Base-by-base conservation (phyloP, 164 flowering plant genomes). In the Cinnamomum micranthum region DNA sequence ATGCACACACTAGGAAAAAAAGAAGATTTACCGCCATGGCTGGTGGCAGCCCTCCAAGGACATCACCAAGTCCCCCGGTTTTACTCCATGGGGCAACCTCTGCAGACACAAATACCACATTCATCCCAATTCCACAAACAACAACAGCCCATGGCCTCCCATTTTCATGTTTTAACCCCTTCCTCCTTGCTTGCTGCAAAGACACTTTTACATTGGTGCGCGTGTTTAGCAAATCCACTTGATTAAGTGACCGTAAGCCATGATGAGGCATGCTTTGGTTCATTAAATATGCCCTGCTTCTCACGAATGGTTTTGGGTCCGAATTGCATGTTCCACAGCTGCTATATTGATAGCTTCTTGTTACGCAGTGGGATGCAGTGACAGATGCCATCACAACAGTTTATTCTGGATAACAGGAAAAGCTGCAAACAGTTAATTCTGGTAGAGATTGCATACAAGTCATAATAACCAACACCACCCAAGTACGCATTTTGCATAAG, bases 41-140 rank as follows among this genome's bases (percentile, higher is more conserved):
- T 31, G 94, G 89, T 60, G 94, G 92, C 20, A 90, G 80, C 24
- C 94, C 94, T 24, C 91, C 92, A 73, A 88, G 81, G 81, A 90
- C 94, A 81, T 90, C 94, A 80, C 94, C 94, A 35, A 90, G 94
- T 31, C 94, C 94, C 24, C 94, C 94, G 20, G 94, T 90, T 82
- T 90, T 90, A 82, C 92, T 88, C 94, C 94, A 90, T 58, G 92
- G 91, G 73, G 86, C 90, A 25, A 85, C 86, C 80, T 90, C 92
- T 23, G 90, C 79, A 15, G 80, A 82, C 24, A 90, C 89, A 73
- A 86, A 85, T 60, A 87, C 75, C 73, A 87, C 14, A 28, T 76
- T 80, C 91, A 87, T 87, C 64, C 92, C 94, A 31, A 17, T 50
- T 71, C 78, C 79, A 74, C 90, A 86, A 9, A 28, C 28, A 9